Base-by-base conservation (phyloP, 2,329 filamentous ascomycete species). In the Pseudogymnoascus sp. region DNA sequence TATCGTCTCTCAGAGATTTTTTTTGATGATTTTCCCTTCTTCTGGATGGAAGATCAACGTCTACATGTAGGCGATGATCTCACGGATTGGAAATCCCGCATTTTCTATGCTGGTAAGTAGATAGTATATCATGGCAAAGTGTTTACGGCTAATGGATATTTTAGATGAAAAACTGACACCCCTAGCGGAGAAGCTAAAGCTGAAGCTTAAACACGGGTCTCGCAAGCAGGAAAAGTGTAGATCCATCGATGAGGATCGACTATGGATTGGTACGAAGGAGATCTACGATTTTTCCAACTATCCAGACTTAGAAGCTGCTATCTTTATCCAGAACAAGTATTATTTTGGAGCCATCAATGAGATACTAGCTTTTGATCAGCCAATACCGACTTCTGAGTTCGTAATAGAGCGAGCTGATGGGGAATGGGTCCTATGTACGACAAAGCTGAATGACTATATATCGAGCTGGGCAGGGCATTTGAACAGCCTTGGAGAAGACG, bases 261-360 rank as follows among this genome's bases (percentile, higher is more conserved):
- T 54, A 17, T 54, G 47, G 47, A 17, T n/a, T 54, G 5, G 2
- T 11, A 11, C 1, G 15, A 17, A 33, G 8, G 6, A 54, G 2
- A 9, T 54, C 9, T 54, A 54, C 15, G 29, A 54, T 54, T 54
- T 54, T 33, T 54, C 47, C n/a, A 54, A 54, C 47, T 54, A 54
- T 54, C 47, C 9, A 33, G 47, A 54, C 47, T 33, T 54, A 5
- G 47, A 54, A 54, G 47, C 47, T 33, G 47, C 47, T 11, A 33
- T 54, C 8, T 54, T 54, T 33, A 29, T 54, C 47, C 47, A 54
- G 29, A 54, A 54, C 47, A 54, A 54, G 47, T 54, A 54, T n/a
- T 54, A 54, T 33, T 54, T 54, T 13, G 47, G 47, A 31, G 47
- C 47, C 29, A 54, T 54, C n/a, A 54, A 54, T 54, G 29, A 54